Evolutionary conservation across 2,329 filamentous ascomycete species (phyloP).

Genomic region (Bipolaris victoriae): DNA sequence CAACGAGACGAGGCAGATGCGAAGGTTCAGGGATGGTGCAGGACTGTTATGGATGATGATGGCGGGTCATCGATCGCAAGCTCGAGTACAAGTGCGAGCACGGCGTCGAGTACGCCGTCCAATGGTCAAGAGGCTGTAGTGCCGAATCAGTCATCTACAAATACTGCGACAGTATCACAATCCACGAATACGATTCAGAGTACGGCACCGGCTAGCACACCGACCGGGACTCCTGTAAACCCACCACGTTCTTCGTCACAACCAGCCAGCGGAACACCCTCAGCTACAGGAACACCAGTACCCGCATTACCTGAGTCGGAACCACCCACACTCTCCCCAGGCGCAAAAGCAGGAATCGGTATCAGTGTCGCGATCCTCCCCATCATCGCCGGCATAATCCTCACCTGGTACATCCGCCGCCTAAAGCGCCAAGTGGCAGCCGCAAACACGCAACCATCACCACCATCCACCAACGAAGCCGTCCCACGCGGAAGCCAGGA

Average conservation of each 20-base stretch:
- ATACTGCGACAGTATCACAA: background rate
- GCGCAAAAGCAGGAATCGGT: conserved; percentile 34
- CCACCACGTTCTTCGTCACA: background rate
- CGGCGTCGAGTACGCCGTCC: background rate
- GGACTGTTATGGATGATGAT: background rate
- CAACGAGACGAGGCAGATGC: conserved; percentile 14
- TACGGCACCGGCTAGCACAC: background rate
- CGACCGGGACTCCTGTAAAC: background rate
- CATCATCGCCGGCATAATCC: conserved; percentile 18
- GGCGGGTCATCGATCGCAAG: background rate
- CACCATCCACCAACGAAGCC: background rate
- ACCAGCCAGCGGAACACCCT: background rate
- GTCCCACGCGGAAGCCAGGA: too few species aligned
- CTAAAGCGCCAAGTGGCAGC: conserved; percentile 30
- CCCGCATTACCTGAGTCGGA: conserved; percentile 15
- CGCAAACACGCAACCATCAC: conserved; percentile 10
- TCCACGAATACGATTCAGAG: background rate
- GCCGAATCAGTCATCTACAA: background rate
- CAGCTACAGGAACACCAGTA: conserved; percentile 21
- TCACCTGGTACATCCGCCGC: conserved; percentile 35
- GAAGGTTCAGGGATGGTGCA: conserved; percentile 7
- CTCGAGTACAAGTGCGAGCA: background rate
- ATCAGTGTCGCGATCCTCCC: conserved; percentile 22
- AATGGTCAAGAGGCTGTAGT: background rate
- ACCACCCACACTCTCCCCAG: conserved; percentile 22